phyloP scores from a whole-genome alignment of 441 rosid genomes.

The Metrosideros polymorpha region DNA sequence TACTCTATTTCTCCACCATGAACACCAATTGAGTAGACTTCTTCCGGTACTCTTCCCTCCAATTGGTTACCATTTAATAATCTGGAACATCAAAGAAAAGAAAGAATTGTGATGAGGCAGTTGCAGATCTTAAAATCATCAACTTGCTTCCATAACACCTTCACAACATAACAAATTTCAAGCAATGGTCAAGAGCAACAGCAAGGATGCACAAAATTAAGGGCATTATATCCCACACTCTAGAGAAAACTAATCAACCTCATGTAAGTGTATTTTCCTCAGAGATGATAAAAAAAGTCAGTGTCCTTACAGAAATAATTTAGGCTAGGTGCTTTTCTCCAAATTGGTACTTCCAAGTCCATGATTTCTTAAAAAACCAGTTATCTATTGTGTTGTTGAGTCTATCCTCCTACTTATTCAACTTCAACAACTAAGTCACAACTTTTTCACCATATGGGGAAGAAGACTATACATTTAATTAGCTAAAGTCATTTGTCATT shows the following conservation, averaged over 20 bases:
- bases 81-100: slow-evolving; percentile 31
- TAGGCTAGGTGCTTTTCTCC: not conserved
- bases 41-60: slow-evolving; percentile 84
- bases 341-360: not conserved
- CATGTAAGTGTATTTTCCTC: not conserved
- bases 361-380: not conserved
- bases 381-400: not conserved
- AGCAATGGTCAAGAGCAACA: not conserved
- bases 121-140: not conserved
- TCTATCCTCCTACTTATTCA: not conserved
- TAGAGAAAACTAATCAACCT: not conserved
- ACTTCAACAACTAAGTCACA: not conserved
- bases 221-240: not conserved
- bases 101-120: not conserved
- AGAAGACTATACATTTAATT: not conserved
- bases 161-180: not conserved
- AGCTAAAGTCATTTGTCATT: not conserved
- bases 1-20: slow-evolving; percentile 96
- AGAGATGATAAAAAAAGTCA: not conserved
- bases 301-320: not conserved
- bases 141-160: not conserved
- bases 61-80: slow-evolving; percentile 56
- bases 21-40: slow-evolving; percentile 79
- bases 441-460: not conserved
- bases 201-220: not conserved